phyloP scores from a whole-genome alignment of 805 yeast species.

The Wickerhamiella occidentalis region DNA sequence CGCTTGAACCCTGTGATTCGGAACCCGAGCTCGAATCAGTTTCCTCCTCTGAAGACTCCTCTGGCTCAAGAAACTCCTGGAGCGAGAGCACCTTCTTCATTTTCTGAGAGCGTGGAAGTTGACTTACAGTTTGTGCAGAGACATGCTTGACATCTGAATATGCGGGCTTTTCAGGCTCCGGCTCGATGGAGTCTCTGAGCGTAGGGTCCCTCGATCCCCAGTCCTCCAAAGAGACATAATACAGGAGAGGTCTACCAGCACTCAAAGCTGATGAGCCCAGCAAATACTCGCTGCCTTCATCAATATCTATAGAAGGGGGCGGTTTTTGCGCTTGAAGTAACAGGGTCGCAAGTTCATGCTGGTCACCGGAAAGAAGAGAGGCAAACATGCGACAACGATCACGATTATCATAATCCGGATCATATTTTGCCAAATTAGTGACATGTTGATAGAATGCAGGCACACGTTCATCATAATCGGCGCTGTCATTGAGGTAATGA shows the following conservation, averaged over 20 bases:
- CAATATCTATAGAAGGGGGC: constrained; percentile 32
- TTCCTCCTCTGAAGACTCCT: neutral
- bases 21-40: neutral
- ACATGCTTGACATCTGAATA: neutral
- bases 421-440: constrained; percentile 58
- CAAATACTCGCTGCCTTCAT: constrained; percentile 14
- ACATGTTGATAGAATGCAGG: constrained; percentile 48
- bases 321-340: constrained; percentile 71
- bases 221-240: constrained; percentile 27
- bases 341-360: constrained; percentile 52
- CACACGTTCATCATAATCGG: constrained; percentile 19
- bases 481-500: constrained; percentile 36
- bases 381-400: constrained; percentile 71
- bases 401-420: constrained; percentile 60
- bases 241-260: constrained; percentile 26
- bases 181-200: neutral
- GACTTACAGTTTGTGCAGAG: neutral
- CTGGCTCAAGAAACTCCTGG: constrained; percentile 5
- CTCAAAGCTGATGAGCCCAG: constrained; percentile 26
- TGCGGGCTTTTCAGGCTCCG: neutral
- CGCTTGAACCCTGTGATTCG: neutral
- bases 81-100: constrained; percentile 5
- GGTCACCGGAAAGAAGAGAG: constrained; percentile 41
- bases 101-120: neutral
- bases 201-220: constrained; percentile 35